Percentiles rank a stretch among this genome's conserved stretches.
phyloP scores from a whole-genome alignment of 345 rosid genomes.

The Eucalyptus lansdowneana region DNA sequence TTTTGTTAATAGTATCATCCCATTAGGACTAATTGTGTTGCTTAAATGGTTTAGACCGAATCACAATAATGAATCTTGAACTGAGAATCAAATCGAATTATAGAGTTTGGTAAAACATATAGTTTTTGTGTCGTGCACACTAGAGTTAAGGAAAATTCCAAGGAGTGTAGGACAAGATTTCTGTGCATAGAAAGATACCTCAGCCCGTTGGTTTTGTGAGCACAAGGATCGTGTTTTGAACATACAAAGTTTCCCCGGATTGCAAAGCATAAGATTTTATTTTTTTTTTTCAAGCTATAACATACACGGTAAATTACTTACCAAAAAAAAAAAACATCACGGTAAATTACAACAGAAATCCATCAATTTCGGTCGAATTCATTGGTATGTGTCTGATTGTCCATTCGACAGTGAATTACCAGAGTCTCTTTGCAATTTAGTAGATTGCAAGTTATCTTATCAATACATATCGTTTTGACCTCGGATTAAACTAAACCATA shows the following conservation, averaged over 20 bases:
- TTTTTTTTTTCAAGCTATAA: background rate
- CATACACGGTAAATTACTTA: background rate
- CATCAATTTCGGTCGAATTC: background rate
- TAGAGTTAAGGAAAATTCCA: background rate
- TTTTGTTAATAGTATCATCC: background rate
- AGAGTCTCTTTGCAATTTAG: background rate
- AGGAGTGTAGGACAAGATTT: background rate
- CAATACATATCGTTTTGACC: background rate
- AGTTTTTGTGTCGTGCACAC: background rate
- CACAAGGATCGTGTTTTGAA: background rate
- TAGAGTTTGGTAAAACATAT: background rate
- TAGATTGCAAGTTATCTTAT: no score
- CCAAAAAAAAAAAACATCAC: background rate
- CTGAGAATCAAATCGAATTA: background rate
- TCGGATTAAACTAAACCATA: background rate
- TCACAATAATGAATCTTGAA: background rate
- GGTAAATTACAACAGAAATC: background rate
- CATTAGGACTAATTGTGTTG: background rate
- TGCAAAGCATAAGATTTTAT: background rate
- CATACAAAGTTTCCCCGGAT: background rate
- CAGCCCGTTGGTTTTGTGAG: background rate
- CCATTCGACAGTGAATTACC: background rate
- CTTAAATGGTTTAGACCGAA: background rate
- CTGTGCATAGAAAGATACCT: background rate
- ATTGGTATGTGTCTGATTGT: background rate